phyloP scores from a whole-genome alignment of 306 rosid species.

The Cucurbita maxima region DNA sequence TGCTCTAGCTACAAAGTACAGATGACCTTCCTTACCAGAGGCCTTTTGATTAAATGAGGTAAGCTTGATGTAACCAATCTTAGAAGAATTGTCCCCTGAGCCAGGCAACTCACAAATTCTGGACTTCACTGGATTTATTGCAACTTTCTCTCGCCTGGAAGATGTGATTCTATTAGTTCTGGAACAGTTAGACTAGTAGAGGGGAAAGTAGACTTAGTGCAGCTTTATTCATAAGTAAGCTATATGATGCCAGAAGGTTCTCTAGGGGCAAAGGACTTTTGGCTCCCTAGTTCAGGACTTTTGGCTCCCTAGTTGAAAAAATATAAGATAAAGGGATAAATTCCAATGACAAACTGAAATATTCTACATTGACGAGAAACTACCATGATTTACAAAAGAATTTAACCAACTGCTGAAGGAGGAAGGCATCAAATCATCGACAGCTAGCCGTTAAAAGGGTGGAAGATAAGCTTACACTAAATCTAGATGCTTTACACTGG shows the following conservation, averaged over 20 bases:
- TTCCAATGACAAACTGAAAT: neutral
- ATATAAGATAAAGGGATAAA: neutral
- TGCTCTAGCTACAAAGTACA: neutral
- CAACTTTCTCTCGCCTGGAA: conserved; percentile 84
- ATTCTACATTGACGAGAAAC: neutral
- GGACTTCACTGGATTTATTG: conserved; percentile 81
- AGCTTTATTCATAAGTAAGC: neutral
- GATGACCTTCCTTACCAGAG: conserved; percentile 37
- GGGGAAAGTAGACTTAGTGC: neutral
- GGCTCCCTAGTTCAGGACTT: neutral
- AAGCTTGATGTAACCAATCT: conserved; percentile 79
- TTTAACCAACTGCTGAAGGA: neutral
- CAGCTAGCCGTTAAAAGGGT: neutral
- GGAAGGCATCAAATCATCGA: neutral
- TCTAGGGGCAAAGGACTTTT: neutral
- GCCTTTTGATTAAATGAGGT: conserved; percentile 81
- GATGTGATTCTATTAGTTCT: neutral
- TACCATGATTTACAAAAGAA: neutral
- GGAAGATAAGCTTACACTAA: conserved; percentile 35
- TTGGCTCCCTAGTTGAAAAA: neutral
- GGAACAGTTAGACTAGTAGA: conserved; percentile 1
- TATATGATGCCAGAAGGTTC: neutral
- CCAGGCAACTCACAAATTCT: conserved; percentile 62
- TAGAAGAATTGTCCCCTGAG: conserved; percentile 49
- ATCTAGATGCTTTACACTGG: conserved; percentile 46